Percentiles rank a stretch among this genome's conserved stretches.
phyloP scores from a whole-genome alignment of 2,329 filamentous ascomycete species.

The Microcera coccophila region DNA sequence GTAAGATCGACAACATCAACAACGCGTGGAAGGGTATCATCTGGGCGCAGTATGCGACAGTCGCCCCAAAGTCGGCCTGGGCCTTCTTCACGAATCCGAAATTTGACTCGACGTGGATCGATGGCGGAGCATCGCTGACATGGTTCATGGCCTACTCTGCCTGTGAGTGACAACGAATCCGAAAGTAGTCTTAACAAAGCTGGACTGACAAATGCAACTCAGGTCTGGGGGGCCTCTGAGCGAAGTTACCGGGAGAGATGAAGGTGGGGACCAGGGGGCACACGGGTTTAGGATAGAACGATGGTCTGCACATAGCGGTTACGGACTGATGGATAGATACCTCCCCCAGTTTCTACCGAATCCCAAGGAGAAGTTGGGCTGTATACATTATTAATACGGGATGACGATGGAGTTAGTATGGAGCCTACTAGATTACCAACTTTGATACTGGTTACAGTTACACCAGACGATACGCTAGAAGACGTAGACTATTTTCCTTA shows the following conservation, averaged over 20 bases:
- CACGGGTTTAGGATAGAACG: no score
- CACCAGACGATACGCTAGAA: not conserved
- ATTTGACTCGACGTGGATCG: conserved; percentile 67
- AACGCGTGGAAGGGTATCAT: conserved; percentile 86
- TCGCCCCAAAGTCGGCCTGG: conserved; percentile 67
- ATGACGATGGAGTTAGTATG: not conserved
- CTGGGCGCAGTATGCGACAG: conserved; percentile 74
- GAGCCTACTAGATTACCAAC: not conserved
- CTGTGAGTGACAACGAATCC: conserved; percentile 46
- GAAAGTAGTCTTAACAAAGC: not conserved
- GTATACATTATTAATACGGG: not conserved
- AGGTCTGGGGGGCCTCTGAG: conserved; percentile 16
- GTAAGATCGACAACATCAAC: conserved; percentile 58
- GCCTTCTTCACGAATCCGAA: conserved; percentile 65
- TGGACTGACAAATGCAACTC: conserved; percentile 7
- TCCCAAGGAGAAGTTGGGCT: not conserved
- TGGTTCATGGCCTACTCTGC: conserved; percentile 82
- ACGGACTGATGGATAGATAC: not conserved
- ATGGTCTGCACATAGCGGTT: not conserved
- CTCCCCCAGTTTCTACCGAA: no score
- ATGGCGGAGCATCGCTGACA: conserved; percentile 77
- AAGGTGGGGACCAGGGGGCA: no score
- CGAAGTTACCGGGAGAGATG: no score
- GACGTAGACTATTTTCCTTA: no score
- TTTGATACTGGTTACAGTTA: not conserved